These are phyloP conservation scores for Ophiocordyceps camponoti-floridani DNA, from an alignment of 2,329 filamentous ascomycete species.

Conservation along the genomic window DNA sequence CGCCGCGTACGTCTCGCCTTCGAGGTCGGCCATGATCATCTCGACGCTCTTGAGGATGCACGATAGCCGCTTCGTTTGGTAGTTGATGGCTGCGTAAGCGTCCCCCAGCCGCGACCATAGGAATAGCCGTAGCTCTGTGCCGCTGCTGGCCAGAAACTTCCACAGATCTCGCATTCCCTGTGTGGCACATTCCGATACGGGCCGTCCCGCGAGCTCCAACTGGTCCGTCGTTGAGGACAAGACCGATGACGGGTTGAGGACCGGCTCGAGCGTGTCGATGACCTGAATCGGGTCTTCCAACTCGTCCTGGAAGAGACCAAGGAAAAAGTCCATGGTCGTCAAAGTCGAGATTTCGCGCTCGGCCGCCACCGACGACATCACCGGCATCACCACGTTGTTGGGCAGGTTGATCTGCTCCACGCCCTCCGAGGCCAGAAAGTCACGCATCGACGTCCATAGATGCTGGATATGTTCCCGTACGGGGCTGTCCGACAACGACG, in stretches of 20 bases:
- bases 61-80: constrained; percentile 73
- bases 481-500: constrained; percentile 32
- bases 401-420: constrained; percentile 39
- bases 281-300: constrained; percentile 64
- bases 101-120: constrained; percentile 84
- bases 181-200: constrained; percentile 32
- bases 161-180: constrained; percentile 58
- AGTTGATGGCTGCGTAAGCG: constrained; percentile 72
- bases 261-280: constrained; percentile 83
- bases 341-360: constrained; percentile 84
- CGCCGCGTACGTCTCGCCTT: constrained; percentile 43
- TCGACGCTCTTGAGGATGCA: constrained; percentile 77
- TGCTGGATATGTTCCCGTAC: constrained; percentile 37
- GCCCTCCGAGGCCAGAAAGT: constrained; percentile 24
- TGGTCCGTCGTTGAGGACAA: constrained; percentile 12
- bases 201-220: constrained; percentile 4
- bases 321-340: constrained; percentile 92
- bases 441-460: constrained; percentile 40
- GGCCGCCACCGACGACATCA: constrained; percentile 65
- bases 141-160: constrained; percentile 68
- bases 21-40: constrained; percentile 49
- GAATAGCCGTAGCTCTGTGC: constrained; percentile 66
- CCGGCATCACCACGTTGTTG: constrained; percentile 80
- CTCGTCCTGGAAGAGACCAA: constrained; percentile 72
- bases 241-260: constrained; percentile 57